Base-by-base conservation (phyloP, 768 basidiomycete species). In the Dioszegia crocea region DNA sequence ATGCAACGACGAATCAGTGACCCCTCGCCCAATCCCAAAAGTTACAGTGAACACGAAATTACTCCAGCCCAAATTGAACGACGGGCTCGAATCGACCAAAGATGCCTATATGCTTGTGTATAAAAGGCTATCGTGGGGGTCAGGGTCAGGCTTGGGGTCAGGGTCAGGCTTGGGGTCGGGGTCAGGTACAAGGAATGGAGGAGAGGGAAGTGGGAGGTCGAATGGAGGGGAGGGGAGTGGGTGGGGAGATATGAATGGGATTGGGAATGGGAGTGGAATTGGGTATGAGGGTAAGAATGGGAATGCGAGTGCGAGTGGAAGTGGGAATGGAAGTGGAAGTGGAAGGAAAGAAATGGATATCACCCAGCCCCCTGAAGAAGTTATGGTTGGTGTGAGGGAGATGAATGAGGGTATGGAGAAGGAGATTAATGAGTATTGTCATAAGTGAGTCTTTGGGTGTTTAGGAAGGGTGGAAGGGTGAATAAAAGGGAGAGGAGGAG, bases 61-160 rank as follows among this genome's bases (percentile, higher is more conserved):
- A 4, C 41, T 26, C 23, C 40, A 44, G 23, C 36, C 51, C 3
- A n/a, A n/a, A n/a, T n/a, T n/a, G n/a, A 26, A 26, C 38, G 51
- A 53, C 19, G 29, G 40, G 12, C 14, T 44, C 36, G 57, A 50
- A 17, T 43, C 67, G 19, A 91, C 91, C 1, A 88, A 83, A 77
- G 91, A 96, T 66, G 91, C 90, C 5, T 96, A 98, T 77, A 94
- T 97, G 91, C 82, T 97, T 30, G 86, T 98, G 54, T 98, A 97
- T 76, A 82, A 84, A 11, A 81, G 80, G 44, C n/a, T 19, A 12
- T 10, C 16, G 5, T n/a, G 12, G 33, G 19, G n/a, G n/a, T n/a
- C n/a, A n/a, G n/a, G n/a, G n/a, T n/a, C n/a, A n/a, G n/a, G n/a
- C n/a, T n/a, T n/a, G n/a, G n/a, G n/a, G n/a, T n/a, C n/a, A n/a